phyloP scores from a whole-genome alignment of 106 monocot genomes.

The Allium sativum region DNA sequence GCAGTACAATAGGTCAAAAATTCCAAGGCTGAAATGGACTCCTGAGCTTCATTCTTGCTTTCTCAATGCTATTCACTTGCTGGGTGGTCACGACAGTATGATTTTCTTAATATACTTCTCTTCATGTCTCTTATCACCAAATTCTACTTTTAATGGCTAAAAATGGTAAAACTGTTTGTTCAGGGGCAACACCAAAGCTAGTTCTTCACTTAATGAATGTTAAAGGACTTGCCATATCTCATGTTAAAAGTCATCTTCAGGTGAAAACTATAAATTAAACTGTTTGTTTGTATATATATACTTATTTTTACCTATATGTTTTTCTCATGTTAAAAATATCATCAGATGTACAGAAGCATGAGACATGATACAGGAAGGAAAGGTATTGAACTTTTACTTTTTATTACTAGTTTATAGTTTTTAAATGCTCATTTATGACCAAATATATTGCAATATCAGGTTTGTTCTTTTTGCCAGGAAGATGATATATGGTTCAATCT shows the following conservation, averaged over 20 bases:
- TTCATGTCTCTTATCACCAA: not conserved
- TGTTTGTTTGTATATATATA: not conserved
- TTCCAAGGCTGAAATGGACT: conserved; percentile 89
- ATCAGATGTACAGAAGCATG: conserved; percentile 94
- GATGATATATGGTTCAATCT: no score
- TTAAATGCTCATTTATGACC: not conserved
- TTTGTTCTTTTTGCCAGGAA: not conserved
- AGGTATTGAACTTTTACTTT: conserved; percentile 22
- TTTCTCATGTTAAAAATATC: not conserved
- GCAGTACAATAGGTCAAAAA: conserved; percentile 87
- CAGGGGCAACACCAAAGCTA: conserved; percentile 88
- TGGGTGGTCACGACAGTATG: conserved; percentile 81
- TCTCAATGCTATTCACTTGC: conserved; percentile 69
- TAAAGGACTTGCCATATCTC: conserved; percentile 80
- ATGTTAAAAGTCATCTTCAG: conserved; percentile 99
- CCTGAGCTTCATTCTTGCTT: conserved; percentile 87
- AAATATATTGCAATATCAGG: not conserved
- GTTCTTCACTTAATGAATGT: conserved; percentile 91
- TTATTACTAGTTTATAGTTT: not conserved
- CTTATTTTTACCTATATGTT: not conserved
- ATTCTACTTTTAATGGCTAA: not conserved
- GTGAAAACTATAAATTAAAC: conserved; percentile 12
- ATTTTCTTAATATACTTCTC: not conserved
- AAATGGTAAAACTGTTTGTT: conserved; percentile 4
- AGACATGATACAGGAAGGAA: conserved; percentile 56